Evolutionary conservation across 1,284 basidiomycete species (phyloP).

Genomic region (Pholiota adiposa): DNA sequence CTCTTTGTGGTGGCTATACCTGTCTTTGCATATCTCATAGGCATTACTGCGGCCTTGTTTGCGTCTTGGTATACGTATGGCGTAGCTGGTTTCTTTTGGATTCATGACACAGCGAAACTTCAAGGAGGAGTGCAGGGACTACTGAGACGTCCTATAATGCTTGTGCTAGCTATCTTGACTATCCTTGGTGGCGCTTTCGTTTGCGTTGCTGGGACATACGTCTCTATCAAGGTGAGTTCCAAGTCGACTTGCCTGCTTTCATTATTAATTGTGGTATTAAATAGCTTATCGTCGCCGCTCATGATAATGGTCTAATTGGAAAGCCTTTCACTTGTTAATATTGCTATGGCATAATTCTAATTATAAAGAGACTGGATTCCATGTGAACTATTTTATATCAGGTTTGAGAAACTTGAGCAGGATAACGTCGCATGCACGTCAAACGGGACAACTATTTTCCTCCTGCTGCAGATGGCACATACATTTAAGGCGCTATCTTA

Average conservation of each 20-base stretch:
- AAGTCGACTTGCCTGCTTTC: neutral
- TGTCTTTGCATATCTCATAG: conserved; percentile 11
- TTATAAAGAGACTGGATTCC: no score
- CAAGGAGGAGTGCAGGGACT: neutral
- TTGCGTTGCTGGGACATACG: conserved; percentile 13
- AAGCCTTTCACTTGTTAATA: conserved; percentile 12
- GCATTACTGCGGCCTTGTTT: conserved; percentile 9
- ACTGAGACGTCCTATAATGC: conserved; percentile 5
- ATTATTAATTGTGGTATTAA: neutral
- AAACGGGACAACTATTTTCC: no score
- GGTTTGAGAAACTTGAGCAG: no score
- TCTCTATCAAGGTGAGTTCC: conserved; percentile 6
- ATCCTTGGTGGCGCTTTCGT: conserved; percentile 11
- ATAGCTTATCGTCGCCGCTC: conserved; percentile 9
- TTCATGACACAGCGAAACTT: conserved; percentile 2
- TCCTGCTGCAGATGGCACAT: no score
- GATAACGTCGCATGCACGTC: no score
- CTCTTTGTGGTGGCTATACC: conserved; percentile 12
- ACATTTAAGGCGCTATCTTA: no score
- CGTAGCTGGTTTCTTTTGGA: conserved; percentile 13
- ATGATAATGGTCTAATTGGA: conserved; percentile 8
- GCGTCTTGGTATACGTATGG: conserved; percentile 14
- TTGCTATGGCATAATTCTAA: neutral
- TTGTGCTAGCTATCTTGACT: conserved; percentile 5
- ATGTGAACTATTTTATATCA: no score